Conservation (phyloP, 768 basidiomycete genomes). For the Rhodocollybia butyracea region DNA sequence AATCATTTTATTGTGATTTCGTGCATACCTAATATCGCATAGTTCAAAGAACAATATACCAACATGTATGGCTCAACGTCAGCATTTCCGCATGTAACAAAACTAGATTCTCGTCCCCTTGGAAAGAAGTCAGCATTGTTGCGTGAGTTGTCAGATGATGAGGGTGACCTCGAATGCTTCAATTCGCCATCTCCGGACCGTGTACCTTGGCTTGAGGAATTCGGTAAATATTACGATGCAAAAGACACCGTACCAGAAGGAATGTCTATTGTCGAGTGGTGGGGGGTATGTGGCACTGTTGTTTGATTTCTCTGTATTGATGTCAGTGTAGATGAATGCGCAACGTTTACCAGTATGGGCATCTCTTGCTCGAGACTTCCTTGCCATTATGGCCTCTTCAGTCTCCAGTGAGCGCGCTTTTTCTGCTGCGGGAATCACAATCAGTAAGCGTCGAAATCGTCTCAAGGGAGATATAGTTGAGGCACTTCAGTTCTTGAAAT, state of each 20-base stretch:
- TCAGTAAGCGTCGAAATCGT: conserved; percentile 18
- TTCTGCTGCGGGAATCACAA: conserved; percentile 35
- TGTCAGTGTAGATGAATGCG: conserved; percentile 18
- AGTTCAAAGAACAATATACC: neutral
- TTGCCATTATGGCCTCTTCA: conserved; percentile 35
- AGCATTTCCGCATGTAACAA: neutral
- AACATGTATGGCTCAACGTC: neutral
- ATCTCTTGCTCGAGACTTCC: conserved; percentile 32
- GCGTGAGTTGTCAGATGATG: conserved; percentile 6
- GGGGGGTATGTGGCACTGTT: conserved; percentile 29
- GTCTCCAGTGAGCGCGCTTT: conserved; percentile 40
- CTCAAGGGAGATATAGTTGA: conserved; percentile 24
- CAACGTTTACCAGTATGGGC: conserved; percentile 29
- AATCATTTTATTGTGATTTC: neutral
- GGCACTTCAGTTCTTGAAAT: conserved; percentile 21
- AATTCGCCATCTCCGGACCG: conserved; percentile 6
- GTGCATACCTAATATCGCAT: neutral
- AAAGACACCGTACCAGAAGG: conserved; percentile 14
- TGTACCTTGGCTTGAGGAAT: conserved; percentile 20
- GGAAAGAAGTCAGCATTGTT: neutral
- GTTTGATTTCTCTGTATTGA: neutral
- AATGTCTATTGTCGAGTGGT: conserved; percentile 25
- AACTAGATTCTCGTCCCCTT: no score
- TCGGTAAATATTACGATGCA: conserved; percentile 18
- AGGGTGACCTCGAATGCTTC: conserved; percentile 1